Base-by-base conservation (phyloP, 192 early-diverging fungal genomes). In the Backusella tarrabulga region DNA sequence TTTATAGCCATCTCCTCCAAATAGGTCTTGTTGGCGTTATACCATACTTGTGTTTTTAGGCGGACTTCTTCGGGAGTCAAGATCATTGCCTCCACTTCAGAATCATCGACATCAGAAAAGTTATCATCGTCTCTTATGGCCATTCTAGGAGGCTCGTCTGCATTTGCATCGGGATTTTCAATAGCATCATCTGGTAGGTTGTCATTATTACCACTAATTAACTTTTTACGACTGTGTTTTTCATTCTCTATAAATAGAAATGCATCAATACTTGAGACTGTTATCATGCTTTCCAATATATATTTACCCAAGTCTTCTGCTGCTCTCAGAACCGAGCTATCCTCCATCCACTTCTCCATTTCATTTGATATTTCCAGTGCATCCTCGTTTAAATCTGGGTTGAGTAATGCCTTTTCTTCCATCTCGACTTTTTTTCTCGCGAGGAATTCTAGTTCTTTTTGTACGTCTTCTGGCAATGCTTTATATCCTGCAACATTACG, bases 71-170 rank as follows among this genome's bases (percentile, higher is more conserved):
- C 32, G 32, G 32, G 32, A 2, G 32, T 32, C 32, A 32, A 3
- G 32, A 32, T 32, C 32, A 32, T 83, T 44, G 82, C 85, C 19
- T 85, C 86, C 34, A 95, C 86, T 83, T 95, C 94, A 50, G 92
- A 91, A 76, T 95, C 94, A 74, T 95, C 93, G 29, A 95, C 74
- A 21, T 91, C 90, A 6, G 89, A 84, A 29, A 85, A 46, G 74
- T 41, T 77, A 32, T 54, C 52, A 21, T 54, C 52, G 15, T 54
- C n/a, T 77, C 71, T 6, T 77, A 69, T 32, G 73, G 76, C 23
- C 74, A 46, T 29, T 78, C 68, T 42, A 19, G 2, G 9, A 5
- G n/a, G 5, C 46, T n/a, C 50, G 1, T 54, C 21, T 54, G n/a
- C 2, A 15, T 54, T 54, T 54, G 52, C 42, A 23, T 60, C 73